Evolutionary conservation across 441 rosid genomes (phyloP).

Genomic region (Eutrema salsugineum): DNA sequence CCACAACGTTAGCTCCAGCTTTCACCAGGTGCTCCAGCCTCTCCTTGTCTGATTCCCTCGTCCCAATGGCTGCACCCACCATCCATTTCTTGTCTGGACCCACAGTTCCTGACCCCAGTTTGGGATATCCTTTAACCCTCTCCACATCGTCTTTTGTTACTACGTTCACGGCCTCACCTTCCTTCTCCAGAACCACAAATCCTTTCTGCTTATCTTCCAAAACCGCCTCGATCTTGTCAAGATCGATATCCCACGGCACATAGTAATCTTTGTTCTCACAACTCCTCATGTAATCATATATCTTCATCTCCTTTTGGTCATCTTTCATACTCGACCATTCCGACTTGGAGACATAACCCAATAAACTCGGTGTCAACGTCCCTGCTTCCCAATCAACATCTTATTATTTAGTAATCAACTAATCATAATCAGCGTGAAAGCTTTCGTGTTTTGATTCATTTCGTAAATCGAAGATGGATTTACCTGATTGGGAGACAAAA

Average conservation of each 20-base stretch:
- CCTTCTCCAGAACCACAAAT: slow-evolving; percentile 55
- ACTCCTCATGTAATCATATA: slow-evolving; percentile 53
- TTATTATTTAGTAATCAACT: not conserved
- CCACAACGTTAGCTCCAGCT: slow-evolving; percentile 79
- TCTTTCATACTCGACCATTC: slow-evolving; percentile 46
- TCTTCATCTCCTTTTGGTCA: slow-evolving; percentile 51
- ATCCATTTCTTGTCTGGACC: slow-evolving; percentile 74
- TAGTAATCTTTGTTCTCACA: slow-evolving; percentile 35
- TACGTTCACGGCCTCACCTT: slow-evolving; percentile 62
- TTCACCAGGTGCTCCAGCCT: slow-evolving; percentile 78
- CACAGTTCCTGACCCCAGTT: slow-evolving; percentile 56
- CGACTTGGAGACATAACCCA: slow-evolving; percentile 60
- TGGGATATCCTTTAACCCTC: slow-evolving; percentile 71
- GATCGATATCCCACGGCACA: slow-evolving; percentile 57
- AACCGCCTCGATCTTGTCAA: slow-evolving; percentile 45
- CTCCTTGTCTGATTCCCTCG: slow-evolving; percentile 76
- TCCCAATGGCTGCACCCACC: slow-evolving; percentile 93
- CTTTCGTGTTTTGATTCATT: not conserved
- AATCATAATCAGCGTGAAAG: not conserved
- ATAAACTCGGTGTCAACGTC: slow-evolving; percentile 38
- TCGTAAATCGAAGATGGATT: not conserved
- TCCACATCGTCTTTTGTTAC: slow-evolving; percentile 66
- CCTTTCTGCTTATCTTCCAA: slow-evolving; percentile 46
- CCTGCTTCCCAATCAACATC: slow-evolving; percentile 31
- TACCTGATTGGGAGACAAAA: slow-evolving; percentile 37